These are phyloP conservation scores for Candida easanensis DNA, from an alignment of 805 yeast species.

Conservation along the genomic window DNA sequence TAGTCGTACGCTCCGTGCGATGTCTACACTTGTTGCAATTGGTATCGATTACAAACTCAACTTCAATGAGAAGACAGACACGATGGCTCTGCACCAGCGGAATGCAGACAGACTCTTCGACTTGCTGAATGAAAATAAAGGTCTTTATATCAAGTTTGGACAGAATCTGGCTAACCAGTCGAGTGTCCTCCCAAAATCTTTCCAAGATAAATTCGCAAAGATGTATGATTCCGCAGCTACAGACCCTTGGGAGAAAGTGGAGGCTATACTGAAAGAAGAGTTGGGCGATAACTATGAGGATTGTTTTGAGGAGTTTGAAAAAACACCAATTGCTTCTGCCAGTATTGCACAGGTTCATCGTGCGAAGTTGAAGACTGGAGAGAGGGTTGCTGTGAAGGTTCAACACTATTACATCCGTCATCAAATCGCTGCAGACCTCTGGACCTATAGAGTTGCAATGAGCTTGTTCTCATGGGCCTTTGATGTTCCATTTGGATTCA, in stretches of 20 bases:
- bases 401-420: constrained; percentile 61
- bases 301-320: constrained; percentile 45
- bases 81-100: constrained; percentile 57
- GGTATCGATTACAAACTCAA: constrained; percentile 61
- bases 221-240: constrained; percentile 69
- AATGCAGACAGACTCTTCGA: constrained; percentile 50
- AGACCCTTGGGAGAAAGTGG: constrained; percentile 48
- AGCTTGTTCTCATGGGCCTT: constrained; percentile 54
- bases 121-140: constrained; percentile 46
- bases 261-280: constrained; percentile 36
- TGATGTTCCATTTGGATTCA: constrained; percentile 58
- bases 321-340: constrained; percentile 68
- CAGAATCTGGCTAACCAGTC: constrained; percentile 81
- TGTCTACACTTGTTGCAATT: constrained; percentile 44
- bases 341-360: constrained; percentile 70
- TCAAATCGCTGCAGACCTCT: constrained; percentile 61
- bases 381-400: constrained; percentile 60
- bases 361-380: constrained; percentile 46
- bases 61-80: constrained; percentile 42
- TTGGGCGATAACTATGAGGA: constrained; percentile 42
- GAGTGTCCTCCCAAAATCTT: constrained; percentile 60
- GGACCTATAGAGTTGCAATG: constrained; percentile 52
- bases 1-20: constrained; percentile 50
- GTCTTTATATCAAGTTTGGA: constrained; percentile 72
- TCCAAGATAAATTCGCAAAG: constrained; percentile 51